Evolutionary conservation across 2,329 filamentous ascomycete genomes (phyloP).

Genomic region (Cladosporium austrohemisphaericum): DNA sequence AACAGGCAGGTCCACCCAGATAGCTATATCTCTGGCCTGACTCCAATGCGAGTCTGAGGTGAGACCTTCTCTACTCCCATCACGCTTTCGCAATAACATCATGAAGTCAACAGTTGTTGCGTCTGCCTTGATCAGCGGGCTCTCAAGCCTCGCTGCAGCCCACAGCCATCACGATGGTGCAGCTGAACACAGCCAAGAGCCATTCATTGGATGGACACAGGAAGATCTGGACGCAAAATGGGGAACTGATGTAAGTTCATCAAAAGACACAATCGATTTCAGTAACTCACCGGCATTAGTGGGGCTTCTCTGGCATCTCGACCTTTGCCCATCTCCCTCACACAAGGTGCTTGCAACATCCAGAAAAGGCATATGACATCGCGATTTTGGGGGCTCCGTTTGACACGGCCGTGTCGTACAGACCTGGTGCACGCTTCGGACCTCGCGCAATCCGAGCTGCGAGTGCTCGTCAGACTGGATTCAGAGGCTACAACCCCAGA

Average conservation of each 20-base stretch:
- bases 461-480: constrained; percentile 66
- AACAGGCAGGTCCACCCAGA: constrained; percentile 10
- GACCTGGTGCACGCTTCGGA: constrained; percentile 64
- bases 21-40: constrained; percentile 1
- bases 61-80: no score
- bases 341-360: constrained; percentile 46
- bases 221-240: constrained; percentile 30
- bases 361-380: constrained; percentile 44
- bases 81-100: background rate
- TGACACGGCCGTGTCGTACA: constrained; percentile 48
- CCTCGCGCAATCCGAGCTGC: constrained; percentile 83
- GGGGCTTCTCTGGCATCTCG: constrained; percentile 34
- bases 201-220: constrained; percentile 25
- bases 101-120: constrained; percentile 7
- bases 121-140: background rate
- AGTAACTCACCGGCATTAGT: constrained; percentile 19
- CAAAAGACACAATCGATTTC: background rate
- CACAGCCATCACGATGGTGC: constrained; percentile 2
- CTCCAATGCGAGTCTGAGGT: no score
- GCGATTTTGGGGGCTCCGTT: constrained; percentile 49
- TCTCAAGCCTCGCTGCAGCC: background rate
- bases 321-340: constrained; percentile 46
- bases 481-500: constrained; percentile 77
- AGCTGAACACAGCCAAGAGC: constrained; percentile 14
- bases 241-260: constrained; percentile 25